A percentile compares a stretch with the other conserved stretches of the same genome.
These are phyloP conservation scores for Peronospora farinosa DNA, from an alignment of 352 stramenopile genomes.

Conservation along the genomic window DNA sequence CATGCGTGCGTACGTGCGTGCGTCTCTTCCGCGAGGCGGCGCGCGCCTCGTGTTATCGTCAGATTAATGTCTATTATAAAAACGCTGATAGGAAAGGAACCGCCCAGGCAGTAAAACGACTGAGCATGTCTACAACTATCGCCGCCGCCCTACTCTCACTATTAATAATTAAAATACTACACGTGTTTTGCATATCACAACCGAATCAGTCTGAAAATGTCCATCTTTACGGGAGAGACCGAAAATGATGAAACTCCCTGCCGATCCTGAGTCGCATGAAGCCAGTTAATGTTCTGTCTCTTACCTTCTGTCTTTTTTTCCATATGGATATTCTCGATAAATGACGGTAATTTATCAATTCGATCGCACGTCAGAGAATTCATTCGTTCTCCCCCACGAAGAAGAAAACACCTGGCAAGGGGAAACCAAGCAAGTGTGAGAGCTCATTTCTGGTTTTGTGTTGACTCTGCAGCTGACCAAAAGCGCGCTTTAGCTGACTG, in stretches of 20 bases:
- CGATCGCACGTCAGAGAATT: slow-evolving; percentile 26
- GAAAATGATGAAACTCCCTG: slow-evolving; percentile 13
- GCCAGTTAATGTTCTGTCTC: slow-evolving; percentile 11
- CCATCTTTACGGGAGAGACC: neutral
- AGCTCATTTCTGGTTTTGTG: slow-evolving; percentile 61
- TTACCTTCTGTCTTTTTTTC: neutral
- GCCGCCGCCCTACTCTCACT: no score
- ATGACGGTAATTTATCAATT: slow-evolving; percentile 28
- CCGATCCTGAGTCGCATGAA: slow-evolving; percentile 12
- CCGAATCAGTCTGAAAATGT: neutral
- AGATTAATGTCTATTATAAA: neutral
- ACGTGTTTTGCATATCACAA: no score
- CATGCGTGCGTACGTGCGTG: neutral
- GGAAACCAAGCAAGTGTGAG: slow-evolving; percentile 9
- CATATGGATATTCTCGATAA: slow-evolving; percentile 26
- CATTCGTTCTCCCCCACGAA: slow-evolving; percentile 4
- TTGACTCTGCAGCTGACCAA: slow-evolving; percentile 32
- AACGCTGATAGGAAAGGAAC: neutral
- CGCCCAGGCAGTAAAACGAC: neutral
- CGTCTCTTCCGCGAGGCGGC: neutral
- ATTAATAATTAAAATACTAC: no score
- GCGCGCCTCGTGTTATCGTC: neutral
- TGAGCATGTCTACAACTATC: neutral
- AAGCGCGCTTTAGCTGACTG: slow-evolving; percentile 13
- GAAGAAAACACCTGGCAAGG: slow-evolving; percentile 18